A percentile compares a stretch with the other conserved stretches of the same genome.
These are phyloP conservation scores for Suhomyces atakaporum DNA, from an alignment of 1,139 yeast species.

Conservation along the genomic window DNA sequence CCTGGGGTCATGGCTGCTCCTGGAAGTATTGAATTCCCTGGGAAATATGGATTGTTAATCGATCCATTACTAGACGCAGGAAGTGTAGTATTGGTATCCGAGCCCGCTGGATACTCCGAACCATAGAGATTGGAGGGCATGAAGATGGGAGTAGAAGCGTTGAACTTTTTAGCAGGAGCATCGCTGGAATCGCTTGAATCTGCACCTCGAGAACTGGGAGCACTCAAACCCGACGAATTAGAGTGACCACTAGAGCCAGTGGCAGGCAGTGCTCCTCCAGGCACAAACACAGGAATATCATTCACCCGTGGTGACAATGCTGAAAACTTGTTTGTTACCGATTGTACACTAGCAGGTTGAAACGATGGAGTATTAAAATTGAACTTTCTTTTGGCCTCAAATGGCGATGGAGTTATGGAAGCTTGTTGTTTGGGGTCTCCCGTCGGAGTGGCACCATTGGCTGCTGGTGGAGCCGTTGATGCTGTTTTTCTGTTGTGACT, in stretches of 20 bases:
- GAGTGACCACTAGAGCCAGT: conserved; percentile 1
- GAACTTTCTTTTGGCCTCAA: conserved; percentile 45
- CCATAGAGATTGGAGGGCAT: conserved; percentile 23
- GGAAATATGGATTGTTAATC: conserved; percentile 24
- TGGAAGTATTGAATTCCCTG: conserved; percentile 13
- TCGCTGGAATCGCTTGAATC: conserved; percentile 6
- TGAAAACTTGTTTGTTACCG: conserved; percentile 44
- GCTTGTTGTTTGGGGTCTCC: too few species aligned
- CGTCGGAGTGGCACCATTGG: conserved; percentile 3
- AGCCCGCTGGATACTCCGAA: conserved; percentile 10
- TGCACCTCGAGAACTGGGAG: conserved; percentile 3
- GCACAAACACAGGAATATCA: conserved; percentile 59
- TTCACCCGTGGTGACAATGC: conserved; percentile 56
- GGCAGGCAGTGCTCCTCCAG: conserved; percentile 24
- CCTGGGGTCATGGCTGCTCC: conserved; percentile 12
- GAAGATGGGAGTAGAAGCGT: conserved; percentile 35
- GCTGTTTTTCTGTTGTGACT: conserved; percentile 52
- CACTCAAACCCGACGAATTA: conserved; percentile 2
- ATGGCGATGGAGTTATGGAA: too few species aligned
- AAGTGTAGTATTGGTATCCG: conserved; percentile 4
- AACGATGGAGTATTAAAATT: conserved; percentile 68
- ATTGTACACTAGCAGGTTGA: conserved; percentile 46
- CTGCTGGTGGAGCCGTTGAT: conserved; percentile 12
- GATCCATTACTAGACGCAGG: conserved; percentile 11
- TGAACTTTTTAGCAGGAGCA: conserved; percentile 24